phyloP scores from a whole-genome alignment of 140 eudicot genomes.

The Bidens hawaiensis region DNA sequence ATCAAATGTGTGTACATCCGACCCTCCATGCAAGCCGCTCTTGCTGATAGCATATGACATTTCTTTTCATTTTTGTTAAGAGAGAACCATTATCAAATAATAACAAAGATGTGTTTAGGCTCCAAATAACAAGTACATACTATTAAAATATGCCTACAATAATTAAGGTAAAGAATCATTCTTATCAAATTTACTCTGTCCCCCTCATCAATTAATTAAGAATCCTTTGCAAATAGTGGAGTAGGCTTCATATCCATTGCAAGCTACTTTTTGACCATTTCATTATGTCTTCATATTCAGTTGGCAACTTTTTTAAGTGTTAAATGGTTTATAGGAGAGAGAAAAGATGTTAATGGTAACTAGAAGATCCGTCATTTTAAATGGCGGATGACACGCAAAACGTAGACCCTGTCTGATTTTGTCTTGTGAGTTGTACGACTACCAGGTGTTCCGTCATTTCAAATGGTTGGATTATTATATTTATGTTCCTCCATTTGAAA shows the following conservation, averaged over 20 bases:
- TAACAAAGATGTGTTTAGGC: not conserved
- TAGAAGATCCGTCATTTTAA: too few species aligned
- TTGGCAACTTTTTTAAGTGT: conserved; percentile 11
- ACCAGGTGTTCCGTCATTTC: too few species aligned
- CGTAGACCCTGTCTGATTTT: too few species aligned
- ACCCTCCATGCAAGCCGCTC: not conserved
- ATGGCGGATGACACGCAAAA: too few species aligned
- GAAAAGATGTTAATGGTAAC: too few species aligned
- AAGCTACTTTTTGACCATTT: not conserved
- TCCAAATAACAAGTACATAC: not conserved
- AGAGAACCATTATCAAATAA: conserved; percentile 12
- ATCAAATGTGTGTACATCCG: too few species aligned
- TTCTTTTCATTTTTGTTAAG: conserved; percentile 21
- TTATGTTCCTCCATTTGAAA: too few species aligned
- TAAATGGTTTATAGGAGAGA: too few species aligned
- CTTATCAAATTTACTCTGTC: not conserved
- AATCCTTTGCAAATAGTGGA: conserved; percentile 6
- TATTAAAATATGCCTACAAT: too few species aligned
- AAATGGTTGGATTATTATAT: too few species aligned
- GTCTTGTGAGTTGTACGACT: too few species aligned
- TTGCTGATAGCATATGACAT: conserved; percentile 16
- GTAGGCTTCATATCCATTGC: conserved; percentile 11
- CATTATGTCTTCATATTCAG: conserved; percentile 8
- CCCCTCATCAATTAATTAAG: not conserved
- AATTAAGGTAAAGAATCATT: too few species aligned